A percentile compares a stretch with the other conserved stretches of the same genome.
These are phyloP conservation scores for Ophiostoma fasciatum DNA, from an alignment of 2,329 filamentous ascomycete genomes.

Conservation along the genomic window DNA sequence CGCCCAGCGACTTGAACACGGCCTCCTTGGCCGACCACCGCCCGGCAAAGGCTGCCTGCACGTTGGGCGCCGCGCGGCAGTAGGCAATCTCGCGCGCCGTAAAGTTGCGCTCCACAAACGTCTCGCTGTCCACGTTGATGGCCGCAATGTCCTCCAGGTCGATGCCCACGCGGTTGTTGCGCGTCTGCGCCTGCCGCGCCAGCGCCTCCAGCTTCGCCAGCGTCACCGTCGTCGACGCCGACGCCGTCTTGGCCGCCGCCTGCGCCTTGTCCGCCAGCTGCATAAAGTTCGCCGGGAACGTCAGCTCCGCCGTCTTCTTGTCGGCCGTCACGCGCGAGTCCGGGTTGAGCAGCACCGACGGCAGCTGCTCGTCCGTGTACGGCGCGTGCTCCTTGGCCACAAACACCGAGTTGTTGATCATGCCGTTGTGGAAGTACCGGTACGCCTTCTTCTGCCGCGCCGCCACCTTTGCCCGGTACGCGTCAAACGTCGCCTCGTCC, in stretches of 20 bases:
- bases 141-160: constrained; percentile 82
- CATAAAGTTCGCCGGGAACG: constrained; percentile 55
- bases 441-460: constrained; percentile 97
- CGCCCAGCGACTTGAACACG: constrained; percentile 92
- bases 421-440: constrained; percentile 93
- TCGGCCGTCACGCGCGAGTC: constrained; percentile 72
- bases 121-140: constrained; percentile 87
- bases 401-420: constrained; percentile 97
- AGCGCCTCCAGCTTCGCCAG: constrained; percentile 65
- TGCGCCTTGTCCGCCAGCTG: constrained; percentile 41
- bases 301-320: constrained; percentile 72
- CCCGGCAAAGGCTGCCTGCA: constrained; percentile 83
- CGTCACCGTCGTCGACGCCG: constrained; percentile 41
- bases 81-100: constrained; percentile 72
- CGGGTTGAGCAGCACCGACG: constrained; percentile 84
- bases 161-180: constrained; percentile 72
- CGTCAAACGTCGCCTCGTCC: constrained; percentile 65
- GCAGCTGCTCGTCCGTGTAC: constrained; percentile 77
- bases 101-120: constrained; percentile 91
- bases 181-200: constrained; percentile 46
- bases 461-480: constrained; percentile 79
- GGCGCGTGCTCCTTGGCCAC: constrained; percentile 86
- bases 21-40: constrained; percentile 97
- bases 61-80: constrained; percentile 51
- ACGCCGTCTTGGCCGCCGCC: constrained; percentile 33